phyloP scores from a whole-genome alignment of 2,329 filamentous ascomycete genomes.

The Blumeria hordei region DNA sequence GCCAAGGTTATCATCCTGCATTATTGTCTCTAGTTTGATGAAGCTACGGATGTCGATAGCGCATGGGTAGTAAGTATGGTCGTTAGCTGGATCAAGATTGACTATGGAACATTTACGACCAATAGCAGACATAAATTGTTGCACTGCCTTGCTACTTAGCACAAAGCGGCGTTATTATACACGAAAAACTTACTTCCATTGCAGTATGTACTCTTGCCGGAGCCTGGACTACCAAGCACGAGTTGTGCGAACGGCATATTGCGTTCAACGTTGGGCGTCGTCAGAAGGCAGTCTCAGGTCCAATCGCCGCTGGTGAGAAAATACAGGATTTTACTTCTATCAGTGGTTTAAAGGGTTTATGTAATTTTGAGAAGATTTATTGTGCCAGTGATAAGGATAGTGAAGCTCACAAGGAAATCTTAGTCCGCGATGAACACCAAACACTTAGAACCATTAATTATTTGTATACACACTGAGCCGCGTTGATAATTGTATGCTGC shows the following conservation, averaged over 20 bases:
- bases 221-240: constrained; percentile 78
- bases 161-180: neutral
- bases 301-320: too few relatives aligned
- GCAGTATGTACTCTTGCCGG: constrained; percentile 94
- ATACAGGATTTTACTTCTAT: too few relatives aligned
- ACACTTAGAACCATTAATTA: too few relatives aligned
- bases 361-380: too few relatives aligned
- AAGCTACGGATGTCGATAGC: constrained; percentile 78
- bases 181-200: constrained; percentile 49
- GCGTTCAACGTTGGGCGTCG: too few relatives aligned
- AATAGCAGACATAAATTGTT: constrained; percentile 92
- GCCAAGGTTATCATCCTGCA: constrained; percentile 72
- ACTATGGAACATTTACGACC: constrained; percentile 85
- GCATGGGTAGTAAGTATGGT: constrained; percentile 67
- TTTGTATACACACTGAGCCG: too few relatives aligned
- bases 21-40: constrained; percentile 80
- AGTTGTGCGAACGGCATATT: constrained; percentile 24
- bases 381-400: too few relatives aligned
- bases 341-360: too few relatives aligned
- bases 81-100: constrained; percentile 93
- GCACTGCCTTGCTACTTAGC: constrained; percentile 29
- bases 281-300: too few relatives aligned
- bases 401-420: too few relatives aligned
- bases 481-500: too few relatives aligned
- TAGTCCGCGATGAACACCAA: too few relatives aligned